Evolutionary conservation across 768 basidiomycete genomes (phyloP), one percentile per base, ranked within the genome.

Genomic region (Termitomyces sp.): DNA sequence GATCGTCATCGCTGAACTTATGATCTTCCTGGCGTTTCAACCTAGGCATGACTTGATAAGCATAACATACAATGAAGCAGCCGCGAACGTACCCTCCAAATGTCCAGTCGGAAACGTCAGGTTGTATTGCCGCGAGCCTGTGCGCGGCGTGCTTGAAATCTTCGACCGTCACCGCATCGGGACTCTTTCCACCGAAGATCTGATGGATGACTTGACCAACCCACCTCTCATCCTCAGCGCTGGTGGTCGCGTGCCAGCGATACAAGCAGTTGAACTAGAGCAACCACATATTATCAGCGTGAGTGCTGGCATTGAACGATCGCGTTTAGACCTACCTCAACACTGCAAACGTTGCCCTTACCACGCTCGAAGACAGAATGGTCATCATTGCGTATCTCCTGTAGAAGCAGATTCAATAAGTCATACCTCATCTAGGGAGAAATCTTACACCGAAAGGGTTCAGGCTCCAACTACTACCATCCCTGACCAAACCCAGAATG

Each of bases 171-270:
- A 79, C 67, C 18, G 81, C 66, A 1, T 89, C 83, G 3, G 77
- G 71, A 0, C 75, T 59, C 64, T 84, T 83, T 4, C 74, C 80
- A 0, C 77, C 75, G 70, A 91, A 92, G 41, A 86, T 59, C 5
- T 77, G 57, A 32, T 64, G 62, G 65, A 89, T 84, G 18, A 84
- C 70, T 20, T 67, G 32, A 38, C 72, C 66, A 3, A 86, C 82
- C 89, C 89, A 93, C 57, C 84, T 71, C 67, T 89, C 91, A 55
- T 93, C 91, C 55, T 80, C 78, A 16, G 67, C 64, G 47, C 88
- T 91, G 0, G 88, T 90, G 0, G 91, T 92, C 1, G 92, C 87
- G 49, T 94, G 92, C 92, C 92, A 79, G 20, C 89, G 82, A 71
- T 93, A 93, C 57, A 93, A 73, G 65, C 88, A 88, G 65, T 93